These are phyloP conservation scores for Capsicum pubescens DNA, from an alignment of 257 asterid genomes.

Conservation along the genomic window DNA sequence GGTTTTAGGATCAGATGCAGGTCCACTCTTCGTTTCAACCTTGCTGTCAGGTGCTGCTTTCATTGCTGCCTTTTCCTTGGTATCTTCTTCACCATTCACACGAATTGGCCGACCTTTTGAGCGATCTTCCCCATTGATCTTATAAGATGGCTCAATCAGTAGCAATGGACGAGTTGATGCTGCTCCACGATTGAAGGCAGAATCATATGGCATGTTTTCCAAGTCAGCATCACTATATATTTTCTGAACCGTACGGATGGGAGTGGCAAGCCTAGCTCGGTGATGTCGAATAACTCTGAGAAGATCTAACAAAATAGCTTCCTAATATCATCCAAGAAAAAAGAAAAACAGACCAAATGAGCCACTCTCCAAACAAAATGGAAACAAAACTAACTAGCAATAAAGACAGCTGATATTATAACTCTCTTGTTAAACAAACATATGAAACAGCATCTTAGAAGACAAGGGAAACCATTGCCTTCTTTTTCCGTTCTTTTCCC, in stretches of 20 bases:
- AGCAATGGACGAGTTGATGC: conserved; percentile 64
- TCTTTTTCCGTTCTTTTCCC: background rate
- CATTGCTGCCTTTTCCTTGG: conserved; percentile 52
- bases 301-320: conserved; percentile 83
- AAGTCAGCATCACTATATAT: conserved; percentile 74
- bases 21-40: conserved; percentile 56
- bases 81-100: conserved; percentile 60
- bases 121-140: conserved; percentile 80
- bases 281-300: conserved; percentile 95
- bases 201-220: conserved; percentile 78
- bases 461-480: background rate
- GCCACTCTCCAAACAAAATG: background rate
- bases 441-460: conserved; percentile 2
- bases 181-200: conserved; percentile 56
- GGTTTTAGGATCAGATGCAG: conserved; percentile 54
- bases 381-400: conserved; percentile 1
- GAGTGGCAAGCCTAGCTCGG: conserved; percentile 97
- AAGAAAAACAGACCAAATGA: conserved; percentile 23
- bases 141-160: conserved; percentile 80
- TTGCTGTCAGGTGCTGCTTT: conserved; percentile 43
- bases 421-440: background rate
- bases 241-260: conserved; percentile 95
- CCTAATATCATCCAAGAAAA: conserved; percentile 55
- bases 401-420: background rate
- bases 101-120: conserved; percentile 59